These are phyloP conservation scores for Peziza echinospora DNA, from an alignment of 495 filamentous ascomycete species.

Conservation along the genomic window DNA sequence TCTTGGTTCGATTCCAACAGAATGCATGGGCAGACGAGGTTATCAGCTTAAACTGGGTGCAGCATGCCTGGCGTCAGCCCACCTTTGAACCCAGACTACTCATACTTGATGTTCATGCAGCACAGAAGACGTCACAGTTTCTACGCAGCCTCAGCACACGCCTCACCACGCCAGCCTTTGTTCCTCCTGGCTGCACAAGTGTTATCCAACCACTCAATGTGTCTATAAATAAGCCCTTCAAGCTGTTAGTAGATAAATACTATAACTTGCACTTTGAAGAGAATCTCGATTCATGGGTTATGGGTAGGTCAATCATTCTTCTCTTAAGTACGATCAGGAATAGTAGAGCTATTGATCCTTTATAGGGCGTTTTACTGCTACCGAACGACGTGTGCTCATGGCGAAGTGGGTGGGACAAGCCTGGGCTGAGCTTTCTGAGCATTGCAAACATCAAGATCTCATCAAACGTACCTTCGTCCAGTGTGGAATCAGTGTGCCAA, in stretches of 20 bases:
- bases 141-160: not conserved
- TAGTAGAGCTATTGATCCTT: no score
- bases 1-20: slow-evolving; percentile 2
- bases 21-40: slow-evolving; percentile 1
- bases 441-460: not conserved
- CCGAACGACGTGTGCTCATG: not conserved
- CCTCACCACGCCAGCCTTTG: not conserved
- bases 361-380: not conserved
- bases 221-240: slow-evolving; percentile 4
- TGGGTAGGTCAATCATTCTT: not conserved
- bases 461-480: slow-evolving; percentile 3
- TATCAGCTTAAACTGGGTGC: slow-evolving; percentile 1
- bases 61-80: not conserved
- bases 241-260: not conserved
- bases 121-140: slow-evolving; percentile 1
- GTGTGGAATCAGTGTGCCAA: slow-evolving; percentile 3
- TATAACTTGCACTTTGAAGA: not conserved
- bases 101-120: not conserved
- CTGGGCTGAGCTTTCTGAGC: slow-evolving; percentile 1
- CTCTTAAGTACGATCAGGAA: not conserved
- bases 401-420: not conserved
- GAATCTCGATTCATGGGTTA: not conserved
- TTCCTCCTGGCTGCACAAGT: slow-evolving; percentile 3
- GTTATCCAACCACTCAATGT: slow-evolving; percentile 5
- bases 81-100: not conserved